These are phyloP conservation scores for Hypoxylon rickii DNA, from an alignment of 495 filamentous ascomycete species.

Conservation along the genomic window DNA sequence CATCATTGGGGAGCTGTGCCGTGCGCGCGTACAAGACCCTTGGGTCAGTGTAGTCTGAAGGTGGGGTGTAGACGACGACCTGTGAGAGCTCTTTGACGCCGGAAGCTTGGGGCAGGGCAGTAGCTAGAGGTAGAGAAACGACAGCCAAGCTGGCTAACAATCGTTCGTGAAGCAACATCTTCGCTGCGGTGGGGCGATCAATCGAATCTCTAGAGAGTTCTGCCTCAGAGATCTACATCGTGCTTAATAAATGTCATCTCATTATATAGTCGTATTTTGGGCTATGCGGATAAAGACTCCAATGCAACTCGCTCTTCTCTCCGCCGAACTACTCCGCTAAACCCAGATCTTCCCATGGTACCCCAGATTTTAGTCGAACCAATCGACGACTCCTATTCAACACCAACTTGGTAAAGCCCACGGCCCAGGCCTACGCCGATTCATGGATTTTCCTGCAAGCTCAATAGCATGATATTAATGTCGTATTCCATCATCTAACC, in stretches of 20 bases:
- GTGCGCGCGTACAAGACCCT: conserved; percentile 58
- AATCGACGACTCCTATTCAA: conserved; percentile 5
- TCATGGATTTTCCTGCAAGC: conserved; percentile 18
- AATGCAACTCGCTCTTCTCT: conserved; percentile 17
- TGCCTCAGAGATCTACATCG: conserved; percentile 6
- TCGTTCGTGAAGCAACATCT: conserved; percentile 14
- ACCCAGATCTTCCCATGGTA: conserved; percentile 20
- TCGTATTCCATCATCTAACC: conserved; percentile 13
- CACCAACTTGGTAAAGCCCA: conserved; percentile 15
- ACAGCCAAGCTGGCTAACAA: conserved; percentile 19
- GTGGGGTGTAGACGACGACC: conserved; percentile 22
- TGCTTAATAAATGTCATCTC: not conserved
- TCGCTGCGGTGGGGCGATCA: not conserved
- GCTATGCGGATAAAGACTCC: conserved; percentile 15
- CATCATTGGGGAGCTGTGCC: conserved; percentile 52
- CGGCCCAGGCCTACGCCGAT: conserved; percentile 23
- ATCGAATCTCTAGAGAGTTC: not conserved
- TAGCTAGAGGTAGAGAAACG: not conserved
- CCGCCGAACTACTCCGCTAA: conserved; percentile 24
- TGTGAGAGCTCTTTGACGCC: conserved; percentile 16
- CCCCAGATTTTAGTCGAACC: conserved; percentile 31
- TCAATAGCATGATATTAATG: conserved; percentile 1
- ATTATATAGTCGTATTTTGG: conserved; percentile 21
- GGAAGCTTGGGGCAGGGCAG: conserved; percentile 1
- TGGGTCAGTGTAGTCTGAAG: conserved; percentile 39